Percentiles rank a stretch among this genome's conserved stretches.
Evolutionary conservation across 2,329 filamentous ascomycete species (phyloP).

Genomic region (Aureobasidium sp.): DNA sequence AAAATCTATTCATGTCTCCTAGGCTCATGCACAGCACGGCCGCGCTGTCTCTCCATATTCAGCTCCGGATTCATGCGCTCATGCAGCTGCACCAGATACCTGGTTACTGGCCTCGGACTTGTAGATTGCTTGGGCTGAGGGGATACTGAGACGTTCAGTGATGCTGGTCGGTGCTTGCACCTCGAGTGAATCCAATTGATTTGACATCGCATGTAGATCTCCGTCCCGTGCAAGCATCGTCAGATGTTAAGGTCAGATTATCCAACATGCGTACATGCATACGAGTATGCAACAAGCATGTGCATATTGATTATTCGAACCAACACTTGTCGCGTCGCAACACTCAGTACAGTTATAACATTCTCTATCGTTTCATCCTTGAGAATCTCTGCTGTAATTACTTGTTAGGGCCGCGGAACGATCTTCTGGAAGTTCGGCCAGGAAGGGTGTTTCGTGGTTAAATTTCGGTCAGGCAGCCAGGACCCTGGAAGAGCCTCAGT

Average conservation of each 20-base stretch:
- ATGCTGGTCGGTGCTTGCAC: background rate
- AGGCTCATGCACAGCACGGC: background rate
- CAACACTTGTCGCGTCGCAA: background rate
- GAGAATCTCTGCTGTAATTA: background rate
- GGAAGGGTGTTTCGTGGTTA: background rate
- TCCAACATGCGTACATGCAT: background rate
- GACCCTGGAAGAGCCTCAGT: background rate
- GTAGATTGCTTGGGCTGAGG: background rate
- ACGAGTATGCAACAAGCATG: background rate
- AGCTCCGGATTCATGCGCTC: background rate
- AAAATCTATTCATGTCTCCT: background rate
- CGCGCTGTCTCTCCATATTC: background rate
- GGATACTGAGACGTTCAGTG: background rate
- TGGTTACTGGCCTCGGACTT: background rate
- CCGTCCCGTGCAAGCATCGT: background rate
- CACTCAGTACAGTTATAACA: background rate
- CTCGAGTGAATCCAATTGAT: background rate
- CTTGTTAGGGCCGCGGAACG: background rate
- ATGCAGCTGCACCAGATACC: conserved; percentile 8
- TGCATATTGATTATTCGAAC: background rate
- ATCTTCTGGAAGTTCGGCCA: background rate
- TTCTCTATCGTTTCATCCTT: background rate
- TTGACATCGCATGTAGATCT: background rate
- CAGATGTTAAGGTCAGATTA: background rate
- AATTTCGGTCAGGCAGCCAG: background rate